Evolutionary conservation across 768 basidiomycete species (phyloP).

Genomic region (Calocera cornea): DNA sequence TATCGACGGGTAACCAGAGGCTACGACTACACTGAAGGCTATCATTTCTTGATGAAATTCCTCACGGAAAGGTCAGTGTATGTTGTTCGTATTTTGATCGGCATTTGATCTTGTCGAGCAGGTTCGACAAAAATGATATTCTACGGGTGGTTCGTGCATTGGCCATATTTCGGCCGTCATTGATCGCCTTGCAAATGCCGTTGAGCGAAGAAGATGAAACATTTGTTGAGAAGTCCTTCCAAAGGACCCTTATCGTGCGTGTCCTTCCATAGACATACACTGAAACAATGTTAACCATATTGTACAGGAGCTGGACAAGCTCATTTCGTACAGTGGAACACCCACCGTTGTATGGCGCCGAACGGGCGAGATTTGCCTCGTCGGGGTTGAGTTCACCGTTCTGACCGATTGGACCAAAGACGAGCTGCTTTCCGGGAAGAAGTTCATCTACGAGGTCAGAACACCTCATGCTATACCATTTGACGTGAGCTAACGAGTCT

Average conservation of each 20-base stretch:
- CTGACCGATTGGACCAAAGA: conserved; percentile 82
- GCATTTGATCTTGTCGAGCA: conserved; percentile 23
- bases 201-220: conserved; percentile 90
- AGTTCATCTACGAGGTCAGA: conserved; percentile 36
- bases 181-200: conserved; percentile 97
- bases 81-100: background rate
- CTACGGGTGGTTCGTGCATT: conserved; percentile 86
- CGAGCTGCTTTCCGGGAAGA: conserved; percentile 50
- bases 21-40: conserved; percentile 92
- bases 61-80: conserved; percentile 46
- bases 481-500: background rate
- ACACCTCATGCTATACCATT: background rate
- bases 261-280: background rate
- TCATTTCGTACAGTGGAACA: conserved; percentile 93
- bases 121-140: conserved; percentile 94
- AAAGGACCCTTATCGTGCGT: conserved; percentile 74
- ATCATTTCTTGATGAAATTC: conserved; percentile 93
- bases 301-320: conserved; percentile 80
- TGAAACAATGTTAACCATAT: background rate
- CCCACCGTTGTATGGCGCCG: conserved; percentile 96
- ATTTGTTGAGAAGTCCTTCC: conserved; percentile 92
- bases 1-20: conserved; percentile 56
- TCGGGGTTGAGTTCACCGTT: conserved; percentile 91
- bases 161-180: conserved; percentile 88
- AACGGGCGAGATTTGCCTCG: conserved; percentile 94